Percentiles rank a stretch among this genome's conserved stretches.
Conservation (phyloP, 1,284 basidiomycete genomes). For the Cutaneotrichosporon spelunceum region DNA sequence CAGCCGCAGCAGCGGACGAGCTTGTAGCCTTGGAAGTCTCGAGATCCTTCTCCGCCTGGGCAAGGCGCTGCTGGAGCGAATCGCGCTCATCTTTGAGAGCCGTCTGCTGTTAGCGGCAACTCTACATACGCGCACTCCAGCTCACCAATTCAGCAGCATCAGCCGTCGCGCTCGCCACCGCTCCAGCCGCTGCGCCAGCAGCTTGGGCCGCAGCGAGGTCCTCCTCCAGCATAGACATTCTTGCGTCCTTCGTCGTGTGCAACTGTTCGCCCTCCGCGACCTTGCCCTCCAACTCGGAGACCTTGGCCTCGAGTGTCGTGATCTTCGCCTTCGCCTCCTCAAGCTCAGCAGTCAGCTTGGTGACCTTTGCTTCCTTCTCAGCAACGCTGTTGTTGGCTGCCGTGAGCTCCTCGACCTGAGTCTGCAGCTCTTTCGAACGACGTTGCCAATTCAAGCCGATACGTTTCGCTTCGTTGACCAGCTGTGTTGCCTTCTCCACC, state of each 20-base stretch:
- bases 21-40: conserved; percentile 32
- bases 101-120: conserved; percentile 5
- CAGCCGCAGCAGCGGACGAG: conserved; percentile 1
- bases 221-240: conserved; percentile 34
- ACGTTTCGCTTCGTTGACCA: conserved; percentile 28
- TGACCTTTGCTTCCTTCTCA: conserved; percentile 29
- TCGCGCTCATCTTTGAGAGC: conserved; percentile 36
- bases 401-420: conserved; percentile 1
- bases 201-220: conserved; percentile 33
- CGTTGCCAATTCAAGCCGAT: conserved; percentile 44
- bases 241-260: conserved; percentile 30
- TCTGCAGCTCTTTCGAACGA: conserved; percentile 28
- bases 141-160: conserved; percentile 31
- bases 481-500: conserved; percentile 27
- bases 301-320: conserved; percentile 35
- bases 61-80: conserved; percentile 33
- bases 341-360: conserved; percentile 29
- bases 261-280: conserved; percentile 27
- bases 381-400: conserved; percentile 15
- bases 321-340: conserved; percentile 33
- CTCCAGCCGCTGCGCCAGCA: not conserved
- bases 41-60: conserved; percentile 40
- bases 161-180: conserved; percentile 1
- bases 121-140: not conserved
- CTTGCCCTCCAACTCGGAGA: conserved; percentile 37